These are phyloP conservation scores for Fusarium penzigii DNA, from an alignment of 2,329 filamentous ascomycete genomes.

Conservation along the genomic window DNA sequence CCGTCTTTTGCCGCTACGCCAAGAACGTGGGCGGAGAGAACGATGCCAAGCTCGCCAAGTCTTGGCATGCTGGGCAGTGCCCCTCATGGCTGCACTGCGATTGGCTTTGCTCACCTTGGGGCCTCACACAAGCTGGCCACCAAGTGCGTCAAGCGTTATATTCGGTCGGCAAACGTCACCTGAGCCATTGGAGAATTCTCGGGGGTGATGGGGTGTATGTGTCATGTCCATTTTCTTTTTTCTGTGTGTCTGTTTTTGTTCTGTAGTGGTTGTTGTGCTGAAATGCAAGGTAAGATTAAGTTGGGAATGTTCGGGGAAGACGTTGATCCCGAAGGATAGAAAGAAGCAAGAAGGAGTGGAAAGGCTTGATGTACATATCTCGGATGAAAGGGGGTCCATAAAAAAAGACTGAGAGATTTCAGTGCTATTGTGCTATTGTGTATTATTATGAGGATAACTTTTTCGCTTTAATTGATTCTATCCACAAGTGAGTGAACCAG, in stretches of 20 bases:
- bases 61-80: constrained; percentile 42
- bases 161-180: constrained; percentile 29
- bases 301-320: no score
- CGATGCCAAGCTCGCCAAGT: constrained; percentile 39
- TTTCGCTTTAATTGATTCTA: no score
- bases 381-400: no score
- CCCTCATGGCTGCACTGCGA: constrained; percentile 32
- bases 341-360: no score
- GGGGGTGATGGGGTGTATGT: not conserved
- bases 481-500: no score
- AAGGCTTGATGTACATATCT: no score
- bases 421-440: no score
- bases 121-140: constrained; percentile 33
- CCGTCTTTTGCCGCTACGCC: constrained; percentile 15
- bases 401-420: no score
- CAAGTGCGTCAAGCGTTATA: constrained; percentile 32
- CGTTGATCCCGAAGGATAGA: no score
- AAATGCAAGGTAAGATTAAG: not conserved
- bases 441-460: no score
- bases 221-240: not conserved
- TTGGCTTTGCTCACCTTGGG: constrained; percentile 31
- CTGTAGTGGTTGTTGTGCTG: not conserved
- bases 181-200: constrained; percentile 24
- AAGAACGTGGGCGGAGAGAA: constrained; percentile 29
- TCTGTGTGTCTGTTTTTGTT: not conserved